A percentile compares a stretch with the other conserved stretches of the same genome.
phyloP scores from a whole-genome alignment of 495 filamentous ascomycete species.

The Trichoderma reesei region DNA sequence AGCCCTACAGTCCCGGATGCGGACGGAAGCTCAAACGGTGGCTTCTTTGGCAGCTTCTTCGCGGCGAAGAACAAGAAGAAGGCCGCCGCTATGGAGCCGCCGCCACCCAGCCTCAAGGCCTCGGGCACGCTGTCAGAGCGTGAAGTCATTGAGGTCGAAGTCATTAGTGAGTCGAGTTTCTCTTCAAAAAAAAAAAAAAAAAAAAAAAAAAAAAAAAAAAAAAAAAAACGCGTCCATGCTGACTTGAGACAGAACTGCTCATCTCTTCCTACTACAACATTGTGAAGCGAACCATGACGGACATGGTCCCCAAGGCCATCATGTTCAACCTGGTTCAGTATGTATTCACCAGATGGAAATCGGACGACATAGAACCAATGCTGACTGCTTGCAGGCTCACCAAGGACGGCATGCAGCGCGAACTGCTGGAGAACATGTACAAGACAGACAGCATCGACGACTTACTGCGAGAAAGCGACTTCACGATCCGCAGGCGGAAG shows the following conservation, averaged over 20 bases:
- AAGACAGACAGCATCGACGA: slow-evolving; percentile 80
- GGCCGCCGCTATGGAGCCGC: slow-evolving; percentile 97
- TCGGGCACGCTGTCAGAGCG: slow-evolving; percentile 86
- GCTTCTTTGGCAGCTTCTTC: slow-evolving; percentile 97
- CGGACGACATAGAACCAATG: not conserved
- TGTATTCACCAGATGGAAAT: slow-evolving; percentile 24
- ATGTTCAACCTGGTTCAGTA: slow-evolving; percentile 96
- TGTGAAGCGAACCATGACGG: slow-evolving; percentile 95
- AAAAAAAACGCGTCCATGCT: slow-evolving; percentile 11
- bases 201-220: no score
- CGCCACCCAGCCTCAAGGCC: slow-evolving; percentile 86
- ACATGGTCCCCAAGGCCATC: slow-evolving; percentile 99
- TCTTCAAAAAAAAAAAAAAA: no score
- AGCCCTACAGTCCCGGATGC: slow-evolving; percentile 51
- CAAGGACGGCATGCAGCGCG: slow-evolving; percentile 97
- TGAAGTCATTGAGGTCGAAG: slow-evolving; percentile 90
- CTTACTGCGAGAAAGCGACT: slow-evolving; percentile 94
- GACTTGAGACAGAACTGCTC: slow-evolving; percentile 60
- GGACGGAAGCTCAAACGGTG: slow-evolving; percentile 47
- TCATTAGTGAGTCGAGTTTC: slow-evolving; percentile 85
- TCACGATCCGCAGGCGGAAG: slow-evolving; percentile 88
- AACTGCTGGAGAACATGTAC: slow-evolving; percentile 98
- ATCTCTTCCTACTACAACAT: slow-evolving; percentile 98
- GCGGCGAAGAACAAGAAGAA: slow-evolving; percentile 99
- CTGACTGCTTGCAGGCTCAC: slow-evolving; percentile 55